Evolutionary conservation across 306 rosid genomes (phyloP), one percentile per base, ranked within the genome.

Genomic region (Boehmeria nivea): DNA sequence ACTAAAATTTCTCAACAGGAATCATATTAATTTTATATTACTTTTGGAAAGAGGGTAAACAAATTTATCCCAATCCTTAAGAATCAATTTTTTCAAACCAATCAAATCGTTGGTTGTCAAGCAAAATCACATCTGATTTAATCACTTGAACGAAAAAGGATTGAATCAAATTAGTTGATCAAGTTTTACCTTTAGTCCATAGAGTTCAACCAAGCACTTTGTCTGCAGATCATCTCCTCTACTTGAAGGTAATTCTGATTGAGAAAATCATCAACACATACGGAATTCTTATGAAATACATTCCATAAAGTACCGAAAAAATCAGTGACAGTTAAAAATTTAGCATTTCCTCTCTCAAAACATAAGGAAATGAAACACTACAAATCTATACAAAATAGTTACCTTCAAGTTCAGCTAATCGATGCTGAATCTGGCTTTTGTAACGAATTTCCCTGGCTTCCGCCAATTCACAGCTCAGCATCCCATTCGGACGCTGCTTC

Each of bases 181-280:
- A 71, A 61, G 67, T 70, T 28, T 75, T 85, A 93, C 99, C 99
- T 93, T 87, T 63, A 93, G 69, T 54, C 96, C 99, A 79, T 83
- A 88, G 51, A 88, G 80, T 63, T 93, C 99, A 68, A 85, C 83
- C 72, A 93, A 78, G 83, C 96, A 88, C 78, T 81, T 93, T 31
- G 89, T 77, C 86, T 93, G 95, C 76, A 93, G 72, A 66, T 88
- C 94, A 64, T 93, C 99, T 52, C 96, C 99, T 75, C 86, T 81
- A 64, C 73, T 88, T 70, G 99, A 83, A 65, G 99, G 99, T 72
- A 93, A 77, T 64, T 72, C 96, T 93, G 84, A 64, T 71, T 75
- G 61, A 67, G 76, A 75, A 72, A 74, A 76, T 15, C 42, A 77
- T 37, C 34, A 63, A 31, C 20, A 23, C 40, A 43, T 67, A 48